These are phyloP conservation scores for Stephania yunnanensis DNA, from an alignment of 164 flowering plant species.

Conservation along the genomic window DNA sequence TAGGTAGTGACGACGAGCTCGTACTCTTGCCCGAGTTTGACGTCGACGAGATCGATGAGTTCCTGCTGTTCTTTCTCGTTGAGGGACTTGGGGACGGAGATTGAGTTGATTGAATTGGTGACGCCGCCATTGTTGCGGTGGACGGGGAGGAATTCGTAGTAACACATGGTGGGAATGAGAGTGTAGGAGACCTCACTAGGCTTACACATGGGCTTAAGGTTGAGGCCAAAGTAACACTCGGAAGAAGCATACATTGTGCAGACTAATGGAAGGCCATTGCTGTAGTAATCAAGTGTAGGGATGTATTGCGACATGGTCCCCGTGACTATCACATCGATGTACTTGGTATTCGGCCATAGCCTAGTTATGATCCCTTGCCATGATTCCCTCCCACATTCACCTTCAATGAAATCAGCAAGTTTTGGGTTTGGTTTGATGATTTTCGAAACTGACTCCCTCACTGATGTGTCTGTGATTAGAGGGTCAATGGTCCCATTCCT, in stretches of 20 bases:
- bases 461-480: constrained; percentile 56
- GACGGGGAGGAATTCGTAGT: constrained; percentile 84
- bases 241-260: constrained; percentile 98
- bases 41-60: constrained; percentile 76
- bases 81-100: constrained; percentile 14
- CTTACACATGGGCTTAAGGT: constrained; percentile 73
- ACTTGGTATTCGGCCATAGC: constrained; percentile 94
- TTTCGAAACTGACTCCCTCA: constrained; percentile 55
- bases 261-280: constrained; percentile 82
- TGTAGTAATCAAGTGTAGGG: constrained; percentile 79
- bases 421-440: constrained; percentile 64
- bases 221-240: constrained; percentile 89
- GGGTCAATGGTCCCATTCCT: constrained; percentile 54
- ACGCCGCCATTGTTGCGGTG: constrained; percentile 28
- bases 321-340: constrained; percentile 89
- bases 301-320: constrained; percentile 99
- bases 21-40: constrained; percentile 84
- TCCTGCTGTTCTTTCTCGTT: constrained; percentile 61
- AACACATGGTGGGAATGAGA: constrained; percentile 87
- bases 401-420: constrained; percentile 69
- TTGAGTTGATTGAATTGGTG: not conserved
- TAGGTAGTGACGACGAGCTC: constrained; percentile 97
- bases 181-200: constrained; percentile 90
- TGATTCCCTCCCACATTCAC: constrained; percentile 54
- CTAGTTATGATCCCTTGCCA: constrained; percentile 92